Percentiles rank a stretch among this genome's conserved stretches.
These are phyloP conservation scores for Ganoderma sinense DNA, from an alignment of 1,284 basidiomycete genomes.

Conservation along the genomic window DNA sequence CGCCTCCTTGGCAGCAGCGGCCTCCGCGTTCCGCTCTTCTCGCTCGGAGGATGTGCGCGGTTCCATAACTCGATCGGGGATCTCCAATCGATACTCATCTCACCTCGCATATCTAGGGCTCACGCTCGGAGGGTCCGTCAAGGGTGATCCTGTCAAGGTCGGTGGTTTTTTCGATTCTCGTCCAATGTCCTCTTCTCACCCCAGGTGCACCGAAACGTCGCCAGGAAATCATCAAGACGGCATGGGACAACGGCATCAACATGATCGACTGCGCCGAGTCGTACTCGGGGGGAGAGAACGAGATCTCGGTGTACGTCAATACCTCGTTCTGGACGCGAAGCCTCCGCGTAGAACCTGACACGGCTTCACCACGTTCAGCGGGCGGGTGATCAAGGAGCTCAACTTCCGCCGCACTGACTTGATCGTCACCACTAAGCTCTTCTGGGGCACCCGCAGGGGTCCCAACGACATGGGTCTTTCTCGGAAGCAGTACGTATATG, in stretches of 20 bases:
- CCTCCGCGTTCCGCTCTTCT: slow-evolving; percentile 80
- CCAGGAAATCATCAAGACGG: slow-evolving; percentile 68
- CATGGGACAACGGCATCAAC: slow-evolving; percentile 74
- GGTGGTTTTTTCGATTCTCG: slow-evolving; percentile 13
- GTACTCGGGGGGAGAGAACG: slow-evolving; percentile 76
- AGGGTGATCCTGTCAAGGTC: slow-evolving; percentile 75
- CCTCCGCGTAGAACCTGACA: neutral
- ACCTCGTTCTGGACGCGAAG: neutral
- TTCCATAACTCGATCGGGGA: neutral
- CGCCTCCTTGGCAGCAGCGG: slow-evolving; percentile 79
- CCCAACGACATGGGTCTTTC: slow-evolving; percentile 69
- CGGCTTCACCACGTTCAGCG: slow-evolving; percentile 49
- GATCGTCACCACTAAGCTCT: slow-evolving; percentile 78
- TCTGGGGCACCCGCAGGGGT: slow-evolving; percentile 61
- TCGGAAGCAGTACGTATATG: slow-evolving; percentile 72
- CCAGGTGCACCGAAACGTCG: neutral
- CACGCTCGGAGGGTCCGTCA: slow-evolving; percentile 72
- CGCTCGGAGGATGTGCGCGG: slow-evolving; percentile 73
- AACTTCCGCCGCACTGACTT: slow-evolving; percentile 75
- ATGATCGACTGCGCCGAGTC: slow-evolving; percentile 74
- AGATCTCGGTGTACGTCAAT: slow-evolving; percentile 65
- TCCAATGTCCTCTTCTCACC: neutral
- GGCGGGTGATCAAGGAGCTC: slow-evolving; percentile 82
- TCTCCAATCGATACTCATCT: slow-evolving; percentile 5
- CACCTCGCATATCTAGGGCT: slow-evolving; percentile 49